Percentiles rank a stretch among this genome's conserved stretches.
These are phyloP conservation scores for Neofusicoccum laricinum DNA, from an alignment of 2,329 filamentous ascomycete species.

Conservation along the genomic window DNA sequence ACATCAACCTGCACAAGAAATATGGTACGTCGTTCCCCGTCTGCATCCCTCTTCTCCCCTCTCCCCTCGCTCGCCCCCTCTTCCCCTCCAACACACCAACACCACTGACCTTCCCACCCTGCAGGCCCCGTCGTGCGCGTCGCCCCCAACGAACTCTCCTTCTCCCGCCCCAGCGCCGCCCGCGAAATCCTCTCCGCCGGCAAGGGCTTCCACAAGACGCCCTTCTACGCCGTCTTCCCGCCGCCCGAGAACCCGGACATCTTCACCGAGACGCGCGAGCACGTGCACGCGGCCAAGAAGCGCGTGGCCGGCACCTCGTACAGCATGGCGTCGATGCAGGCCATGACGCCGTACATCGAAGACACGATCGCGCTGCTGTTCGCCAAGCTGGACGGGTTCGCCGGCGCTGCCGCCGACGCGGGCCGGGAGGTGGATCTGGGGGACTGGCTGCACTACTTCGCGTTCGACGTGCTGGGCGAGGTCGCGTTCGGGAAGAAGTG, in stretches of 20 bases:
- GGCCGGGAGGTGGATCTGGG: slow-evolving; percentile 28
- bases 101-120: neutral
- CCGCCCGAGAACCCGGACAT: slow-evolving; percentile 24
- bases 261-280: slow-evolving; percentile 49
- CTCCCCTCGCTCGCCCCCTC: neutral
- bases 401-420: neutral
- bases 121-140: slow-evolving; percentile 62
- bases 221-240: slow-evolving; percentile 16
- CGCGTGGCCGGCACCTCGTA: slow-evolving; percentile 19
- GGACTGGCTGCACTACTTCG: slow-evolving; percentile 37
- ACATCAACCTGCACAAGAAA: slow-evolving; percentile 68
- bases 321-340: slow-evolving; percentile 24
- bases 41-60: neutral
- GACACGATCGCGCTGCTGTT: slow-evolving; percentile 26
- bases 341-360: slow-evolving; percentile 28
- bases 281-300: slow-evolving; percentile 36
- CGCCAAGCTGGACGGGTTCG: slow-evolving; percentile 26
- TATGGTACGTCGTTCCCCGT: slow-evolving; percentile 52
- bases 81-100: neutral
- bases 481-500: slow-evolving; percentile 18
- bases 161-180: slow-evolving; percentile 72
- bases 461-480: slow-evolving; percentile 24
- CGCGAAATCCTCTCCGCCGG: slow-evolving; percentile 64
- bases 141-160: slow-evolving; percentile 73
- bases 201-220: slow-evolving; percentile 28